phyloP scores from a whole-genome alignment of 1,284 basidiomycete species.

The Omphalotus olearius region DNA sequence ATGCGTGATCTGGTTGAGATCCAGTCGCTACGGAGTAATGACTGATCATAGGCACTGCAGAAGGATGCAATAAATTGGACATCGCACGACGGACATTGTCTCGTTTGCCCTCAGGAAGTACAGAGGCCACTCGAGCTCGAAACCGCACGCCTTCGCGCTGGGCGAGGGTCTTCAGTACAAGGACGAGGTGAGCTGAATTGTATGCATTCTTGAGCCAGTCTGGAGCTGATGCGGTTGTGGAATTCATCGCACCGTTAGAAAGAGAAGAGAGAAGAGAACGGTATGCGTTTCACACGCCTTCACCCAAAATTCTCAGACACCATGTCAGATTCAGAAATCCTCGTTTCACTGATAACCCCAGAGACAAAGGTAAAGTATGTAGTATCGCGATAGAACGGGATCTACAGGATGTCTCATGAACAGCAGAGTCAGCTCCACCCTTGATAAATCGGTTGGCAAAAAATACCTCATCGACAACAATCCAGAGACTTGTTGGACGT shows the following conservation, averaged over 20 bases:
- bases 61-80: not conserved
- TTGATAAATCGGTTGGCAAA: slow-evolving; percentile 75
- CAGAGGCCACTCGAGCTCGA: not conserved
- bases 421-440: slow-evolving; percentile 76
- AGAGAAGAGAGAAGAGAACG: too few relatives aligned
- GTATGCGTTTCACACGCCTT: too few relatives aligned
- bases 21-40: slow-evolving; percentile 56
- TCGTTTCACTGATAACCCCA: slow-evolving; percentile 32
- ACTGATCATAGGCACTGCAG: slow-evolving; percentile 17
- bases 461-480: slow-evolving; percentile 66
- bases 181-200: slow-evolving; percentile 4
- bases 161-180: slow-evolving; percentile 7
- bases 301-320: too few relatives aligned
- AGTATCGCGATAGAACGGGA: not conserved
- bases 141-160: slow-evolving; percentile 11
- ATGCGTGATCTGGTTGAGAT: slow-evolving; percentile 36
- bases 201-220: slow-evolving; percentile 9
- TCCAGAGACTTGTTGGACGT: slow-evolving; percentile 81
- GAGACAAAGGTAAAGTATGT: slow-evolving; percentile 53
- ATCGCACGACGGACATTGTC: not conserved
- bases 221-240: not conserved
- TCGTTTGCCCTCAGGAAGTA: not conserved
- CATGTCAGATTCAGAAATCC: too few relatives aligned
- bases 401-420: slow-evolving; percentile 8
- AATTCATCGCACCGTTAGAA: too few relatives aligned